Percentiles rank a stretch among this genome's conserved stretches.
phyloP scores from a whole-genome alignment of 805 yeast species.

The Candida incommunis region DNA sequence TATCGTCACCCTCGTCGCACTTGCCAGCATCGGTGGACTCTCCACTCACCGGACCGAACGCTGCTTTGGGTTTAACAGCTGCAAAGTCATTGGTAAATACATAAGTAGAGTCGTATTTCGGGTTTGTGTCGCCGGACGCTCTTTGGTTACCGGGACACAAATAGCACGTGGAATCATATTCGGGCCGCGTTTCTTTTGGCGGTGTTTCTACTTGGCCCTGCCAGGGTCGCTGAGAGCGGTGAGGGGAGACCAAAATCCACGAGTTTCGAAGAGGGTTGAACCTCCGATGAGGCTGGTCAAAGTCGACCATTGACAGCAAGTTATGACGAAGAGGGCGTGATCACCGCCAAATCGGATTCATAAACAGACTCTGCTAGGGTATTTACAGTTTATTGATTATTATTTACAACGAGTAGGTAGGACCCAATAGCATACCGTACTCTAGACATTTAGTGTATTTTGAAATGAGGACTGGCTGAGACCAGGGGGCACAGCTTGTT shows the following conservation, averaged over 20 bases:
- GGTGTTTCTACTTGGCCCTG: slow-evolving; percentile 55
- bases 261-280: slow-evolving; percentile 53
- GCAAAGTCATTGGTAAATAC: slow-evolving; percentile 57
- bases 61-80: slow-evolving; percentile 35
- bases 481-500: too few species aligned
- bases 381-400: too few species aligned
- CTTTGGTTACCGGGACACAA: slow-evolving; percentile 60
- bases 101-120: slow-evolving; percentile 41
- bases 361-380: too few species aligned
- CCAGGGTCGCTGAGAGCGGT: slow-evolving; percentile 69
- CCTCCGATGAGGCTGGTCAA: slow-evolving; percentile 34
- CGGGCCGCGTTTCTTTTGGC: slow-evolving; percentile 29
- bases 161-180: slow-evolving; percentile 51
- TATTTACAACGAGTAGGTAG: too few species aligned
- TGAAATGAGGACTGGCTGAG: too few species aligned
- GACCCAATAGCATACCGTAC: too few species aligned
- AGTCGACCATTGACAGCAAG: too few species aligned
- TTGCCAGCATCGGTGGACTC: slow-evolving; percentile 4
- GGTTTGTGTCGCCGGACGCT: slow-evolving; percentile 46
- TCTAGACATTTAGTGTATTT: too few species aligned
- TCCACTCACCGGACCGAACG: slow-evolving; percentile 9
- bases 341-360: too few species aligned
- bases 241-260: slow-evolving; percentile 67
- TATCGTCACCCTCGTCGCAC: slow-evolving; percentile 26
- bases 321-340: too few species aligned